These are phyloP conservation scores for Tetradesmus lagerheimii DNA, from an alignment of 139 green algal genomes.

Conservation along the genomic window DNA sequence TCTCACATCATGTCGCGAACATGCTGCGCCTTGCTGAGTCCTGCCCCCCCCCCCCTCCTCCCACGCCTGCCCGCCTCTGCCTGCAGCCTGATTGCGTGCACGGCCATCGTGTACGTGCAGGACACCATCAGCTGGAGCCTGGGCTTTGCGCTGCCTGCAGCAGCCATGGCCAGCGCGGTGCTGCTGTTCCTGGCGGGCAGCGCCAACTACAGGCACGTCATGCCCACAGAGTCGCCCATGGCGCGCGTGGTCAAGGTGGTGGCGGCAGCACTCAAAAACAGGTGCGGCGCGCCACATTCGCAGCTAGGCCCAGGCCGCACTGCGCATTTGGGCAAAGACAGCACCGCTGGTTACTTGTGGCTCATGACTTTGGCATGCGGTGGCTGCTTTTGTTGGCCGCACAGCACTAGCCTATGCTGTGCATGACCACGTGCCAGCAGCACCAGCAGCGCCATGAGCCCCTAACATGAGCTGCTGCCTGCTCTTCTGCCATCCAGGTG, in stretches of 20 bases:
- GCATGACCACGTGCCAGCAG: not conserved
- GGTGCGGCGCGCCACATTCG: conserved; percentile 26
- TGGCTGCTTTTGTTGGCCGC: not conserved
- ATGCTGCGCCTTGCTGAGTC: not conserved
- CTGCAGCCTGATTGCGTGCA: conserved; percentile 79
- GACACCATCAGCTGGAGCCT: conserved; percentile 88
- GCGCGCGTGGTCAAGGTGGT: conserved; percentile 86
- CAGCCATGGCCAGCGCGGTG: conserved; percentile 85
- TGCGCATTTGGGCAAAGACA: not conserved
- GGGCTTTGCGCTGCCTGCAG: conserved; percentile 89
- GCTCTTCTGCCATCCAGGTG: not conserved
- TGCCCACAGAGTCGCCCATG: conserved; percentile 86
- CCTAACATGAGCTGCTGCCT: not conserved
- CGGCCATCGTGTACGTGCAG: conserved; percentile 83
- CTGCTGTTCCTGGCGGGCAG: conserved; percentile 81
- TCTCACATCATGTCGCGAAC: not conserved
- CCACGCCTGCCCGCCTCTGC: no score
- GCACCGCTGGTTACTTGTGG: not conserved
- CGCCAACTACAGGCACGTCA: conserved; percentile 73
- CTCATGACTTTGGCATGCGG: not conserved
- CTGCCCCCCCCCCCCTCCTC: not conserved
- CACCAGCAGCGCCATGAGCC: not conserved
- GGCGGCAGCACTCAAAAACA: conserved; percentile 70
- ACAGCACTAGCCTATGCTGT: not conserved
- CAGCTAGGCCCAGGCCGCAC: no score